Evolutionary conservation across 2,329 filamentous ascomycete genomes (phyloP), one percentile per base, ranked within the genome.

Genomic region (Fusarium lyarnte): DNA sequence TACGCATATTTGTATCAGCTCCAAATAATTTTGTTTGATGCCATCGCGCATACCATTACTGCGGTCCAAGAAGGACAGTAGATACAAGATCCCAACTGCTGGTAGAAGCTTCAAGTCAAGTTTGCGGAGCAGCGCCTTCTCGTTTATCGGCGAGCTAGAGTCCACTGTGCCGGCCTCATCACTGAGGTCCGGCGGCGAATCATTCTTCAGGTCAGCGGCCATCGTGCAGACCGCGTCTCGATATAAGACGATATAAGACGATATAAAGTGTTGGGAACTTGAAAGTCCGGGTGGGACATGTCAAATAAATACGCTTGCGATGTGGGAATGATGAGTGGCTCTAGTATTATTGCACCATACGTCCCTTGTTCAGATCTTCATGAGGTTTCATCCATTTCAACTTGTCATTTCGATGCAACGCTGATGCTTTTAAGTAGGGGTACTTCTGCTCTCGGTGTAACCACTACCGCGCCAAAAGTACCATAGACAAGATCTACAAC

Each of bases 71-170:
- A 90, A 90, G 1, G 86, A 89, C 2, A 89, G 76, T 10, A 90
- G 77, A 72, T 90, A 90, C 16, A 90, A 70, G 6, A 89, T 75
- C 0, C 87, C 87, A 4, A 90, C 84, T 0, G 86, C 85, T 0
- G 88, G 88, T 0, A 90, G 78, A 8, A 90, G 80, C 49, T 84
- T 82, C 7, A 78, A 70, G 66, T 90, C 88, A 19, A 90, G 74
- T 68, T 88, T 92, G 14, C 90, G 83, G 11, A 93, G 74, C 4
- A 93, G 80, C 0, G 83, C 81, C 43, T 84, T 87, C 75, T 92
- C 90, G 60, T 88, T 86, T 36, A 91, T 77, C 1, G 64, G 45
- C 6, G 60, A 25, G 10, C 27, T 51, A 5, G 64, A 61, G 3
- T 70, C 47, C 17, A 71, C 17, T 3, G 66, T 64, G 3, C 57